Evolutionary conservation across 768 basidiomycete species (phyloP).

Genomic region (Hygrophoropsis aurantiaca): DNA sequence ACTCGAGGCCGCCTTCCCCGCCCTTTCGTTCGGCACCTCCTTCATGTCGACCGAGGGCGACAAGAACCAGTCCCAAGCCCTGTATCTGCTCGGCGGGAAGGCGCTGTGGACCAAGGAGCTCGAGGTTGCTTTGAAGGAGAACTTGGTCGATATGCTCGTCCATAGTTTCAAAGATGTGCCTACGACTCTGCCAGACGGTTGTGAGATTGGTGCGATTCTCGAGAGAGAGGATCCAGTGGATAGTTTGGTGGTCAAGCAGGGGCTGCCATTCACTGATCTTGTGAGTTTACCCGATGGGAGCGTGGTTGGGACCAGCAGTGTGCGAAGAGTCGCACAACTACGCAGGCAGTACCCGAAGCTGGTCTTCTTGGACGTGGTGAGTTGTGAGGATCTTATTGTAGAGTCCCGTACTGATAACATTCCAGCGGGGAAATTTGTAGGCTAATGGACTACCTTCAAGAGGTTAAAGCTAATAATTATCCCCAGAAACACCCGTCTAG

Average conservation of each 20-base stretch:
- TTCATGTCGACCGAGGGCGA: slow-evolving; percentile 80
- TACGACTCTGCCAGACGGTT: slow-evolving; percentile 81
- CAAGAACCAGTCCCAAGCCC: slow-evolving; percentile 85
- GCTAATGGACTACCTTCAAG: slow-evolving; percentile 25
- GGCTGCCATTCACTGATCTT: slow-evolving; percentile 63
- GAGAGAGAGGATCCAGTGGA: slow-evolving; percentile 90
- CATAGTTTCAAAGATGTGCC: slow-evolving; percentile 95
- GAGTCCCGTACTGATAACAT: not conserved
- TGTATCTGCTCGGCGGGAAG: slow-evolving; percentile 90
- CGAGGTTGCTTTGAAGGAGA: slow-evolving; percentile 75
- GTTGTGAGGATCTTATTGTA: slow-evolving; percentile 28
- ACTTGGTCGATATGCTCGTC: slow-evolving; percentile 85
- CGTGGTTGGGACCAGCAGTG: slow-evolving; percentile 94
- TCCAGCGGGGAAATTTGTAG: slow-evolving; percentile 84
- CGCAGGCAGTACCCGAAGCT: slow-evolving; percentile 74
- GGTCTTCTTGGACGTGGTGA: slow-evolving; percentile 84
- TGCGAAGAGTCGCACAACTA: slow-evolving; percentile 88
- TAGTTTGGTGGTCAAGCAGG: slow-evolving; percentile 82
- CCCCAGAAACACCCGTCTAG: slow-evolving; percentile 80
- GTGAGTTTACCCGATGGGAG: slow-evolving; percentile 85
- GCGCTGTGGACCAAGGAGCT: slow-evolving; percentile 96
- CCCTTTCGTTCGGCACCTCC: slow-evolving; percentile 46
- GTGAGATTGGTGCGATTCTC: slow-evolving; percentile 80
- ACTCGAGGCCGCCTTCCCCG: slow-evolving; percentile 58
- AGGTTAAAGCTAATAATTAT: slow-evolving; percentile 3